These are phyloP conservation scores for Desmodesmus armatus DNA, from an alignment of 139 green algal species.

Conservation along the genomic window DNA sequence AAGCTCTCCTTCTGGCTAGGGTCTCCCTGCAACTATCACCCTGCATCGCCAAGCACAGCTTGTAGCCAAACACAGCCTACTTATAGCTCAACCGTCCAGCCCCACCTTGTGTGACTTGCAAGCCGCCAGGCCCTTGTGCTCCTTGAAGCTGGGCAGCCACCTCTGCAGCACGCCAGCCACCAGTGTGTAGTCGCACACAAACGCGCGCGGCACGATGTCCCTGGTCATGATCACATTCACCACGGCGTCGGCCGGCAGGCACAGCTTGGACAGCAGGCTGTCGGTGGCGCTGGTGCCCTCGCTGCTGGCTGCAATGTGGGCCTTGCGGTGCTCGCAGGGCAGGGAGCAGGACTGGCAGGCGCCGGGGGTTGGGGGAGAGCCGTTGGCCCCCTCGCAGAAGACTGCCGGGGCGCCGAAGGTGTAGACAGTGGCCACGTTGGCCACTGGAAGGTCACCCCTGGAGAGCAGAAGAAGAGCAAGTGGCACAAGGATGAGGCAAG, in stretches of 20 bases:
- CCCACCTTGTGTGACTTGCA: slow-evolving; percentile 53
- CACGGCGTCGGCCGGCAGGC: slow-evolving; percentile 66
- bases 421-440: slow-evolving; percentile 77
- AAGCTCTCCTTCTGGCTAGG: too few species aligned
- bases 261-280: slow-evolving; percentile 50
- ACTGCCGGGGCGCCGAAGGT: slow-evolving; percentile 94
- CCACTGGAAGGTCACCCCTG: slow-evolving; percentile 74
- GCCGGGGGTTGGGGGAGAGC: background rate
- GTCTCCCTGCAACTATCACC: too few species aligned
- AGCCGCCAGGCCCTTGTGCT: slow-evolving; percentile 77
- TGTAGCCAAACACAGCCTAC: background rate
- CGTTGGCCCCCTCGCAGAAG: slow-evolving; percentile 82
- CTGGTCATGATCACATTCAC: slow-evolving; percentile 93
- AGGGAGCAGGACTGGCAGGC: slow-evolving; percentile 17
- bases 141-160: slow-evolving; percentile 76
- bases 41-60: background rate
- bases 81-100: too few species aligned
- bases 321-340: slow-evolving; percentile 7
- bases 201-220: slow-evolving; percentile 98
- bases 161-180: slow-evolving; percentile 72
- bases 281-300: background rate
- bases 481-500: background rate
- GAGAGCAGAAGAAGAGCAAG: too few species aligned
- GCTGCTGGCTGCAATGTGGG: background rate
- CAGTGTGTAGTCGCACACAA: slow-evolving; percentile 96